phyloP scores from a whole-genome alignment of 2,329 filamentous ascomycete species.

The Monosporascus sp. region DNA sequence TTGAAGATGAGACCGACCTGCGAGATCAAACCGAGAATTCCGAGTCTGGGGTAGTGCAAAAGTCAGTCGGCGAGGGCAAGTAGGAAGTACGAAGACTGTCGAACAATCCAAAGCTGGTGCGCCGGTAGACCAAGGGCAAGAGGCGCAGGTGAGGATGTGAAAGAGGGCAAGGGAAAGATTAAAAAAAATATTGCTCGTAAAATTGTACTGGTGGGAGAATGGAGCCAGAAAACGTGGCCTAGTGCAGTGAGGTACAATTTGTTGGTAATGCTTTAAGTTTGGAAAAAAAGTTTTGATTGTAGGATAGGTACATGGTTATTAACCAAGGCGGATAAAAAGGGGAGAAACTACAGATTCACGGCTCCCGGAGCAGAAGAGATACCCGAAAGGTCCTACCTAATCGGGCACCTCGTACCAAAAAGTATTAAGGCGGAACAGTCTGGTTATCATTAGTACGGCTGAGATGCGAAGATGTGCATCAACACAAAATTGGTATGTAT shows the following conservation, averaged over 20 bases:
- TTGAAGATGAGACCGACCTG: background rate
- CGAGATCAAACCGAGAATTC: background rate
- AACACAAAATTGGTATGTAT: too few species aligned
- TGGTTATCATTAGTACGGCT: too few species aligned
- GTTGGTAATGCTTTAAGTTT: background rate
- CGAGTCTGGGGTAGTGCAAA: too few species aligned
- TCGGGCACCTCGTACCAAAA: too few species aligned
- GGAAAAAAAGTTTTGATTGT: background rate
- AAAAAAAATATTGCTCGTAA: background rate
- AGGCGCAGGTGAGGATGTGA: background rate
- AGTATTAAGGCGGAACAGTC: too few species aligned
- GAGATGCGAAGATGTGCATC: too few species aligned
- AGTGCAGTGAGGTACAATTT: background rate
- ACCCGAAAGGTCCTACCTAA: too few species aligned
- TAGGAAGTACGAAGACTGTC: background rate
- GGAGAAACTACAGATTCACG: too few species aligned
- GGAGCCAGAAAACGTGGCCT: background rate
- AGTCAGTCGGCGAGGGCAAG: background rate
- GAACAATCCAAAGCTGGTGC: background rate
- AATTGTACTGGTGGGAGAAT: background rate
- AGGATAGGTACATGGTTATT: too few species aligned
- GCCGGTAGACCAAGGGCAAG: background rate
- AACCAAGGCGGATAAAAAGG: too few species aligned
- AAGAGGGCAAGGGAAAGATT: background rate
- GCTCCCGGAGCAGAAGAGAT: too few species aligned